Conservation (phyloP, 352 stramenopile species). For the Phytophthora hybrid region DNA sequence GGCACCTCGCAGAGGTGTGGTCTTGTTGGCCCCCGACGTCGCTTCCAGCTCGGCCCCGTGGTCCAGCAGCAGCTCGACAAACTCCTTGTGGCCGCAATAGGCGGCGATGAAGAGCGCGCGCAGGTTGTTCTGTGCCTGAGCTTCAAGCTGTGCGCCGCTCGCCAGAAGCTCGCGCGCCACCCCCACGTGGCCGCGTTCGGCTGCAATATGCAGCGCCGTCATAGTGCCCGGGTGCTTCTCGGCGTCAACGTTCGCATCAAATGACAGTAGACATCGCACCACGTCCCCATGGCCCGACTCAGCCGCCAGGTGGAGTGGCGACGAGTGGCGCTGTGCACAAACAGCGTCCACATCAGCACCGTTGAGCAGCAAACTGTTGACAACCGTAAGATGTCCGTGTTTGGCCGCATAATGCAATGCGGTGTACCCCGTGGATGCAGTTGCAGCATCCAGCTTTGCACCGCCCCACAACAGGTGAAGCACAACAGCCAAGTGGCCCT, state of each 20-base stretch:
- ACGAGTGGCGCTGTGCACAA: slow-evolving; percentile 42
- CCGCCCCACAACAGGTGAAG: slow-evolving; percentile 60
- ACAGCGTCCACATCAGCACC: slow-evolving; percentile 59
- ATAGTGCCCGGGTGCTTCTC: slow-evolving; percentile 54
- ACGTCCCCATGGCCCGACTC: slow-evolving; percentile 62
- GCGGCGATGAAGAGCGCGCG: slow-evolving; percentile 58
- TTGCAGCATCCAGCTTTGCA: slow-evolving; percentile 52
- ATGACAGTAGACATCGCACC: slow-evolving; percentile 59
- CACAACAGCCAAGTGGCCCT: slow-evolving; percentile 57
- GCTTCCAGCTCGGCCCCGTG: slow-evolving; percentile 54
- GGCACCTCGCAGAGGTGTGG: slow-evolving; percentile 57
- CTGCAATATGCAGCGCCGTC: slow-evolving; percentile 65
- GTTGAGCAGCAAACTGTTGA: slow-evolving; percentile 64
- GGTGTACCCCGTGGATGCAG: slow-evolving; percentile 52
- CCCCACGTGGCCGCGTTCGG: slow-evolving; percentile 51
- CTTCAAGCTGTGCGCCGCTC: slow-evolving; percentile 56
- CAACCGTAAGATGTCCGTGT: slow-evolving; percentile 62
- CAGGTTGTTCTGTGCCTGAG: slow-evolving; percentile 49
- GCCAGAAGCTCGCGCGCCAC: slow-evolving; percentile 53
- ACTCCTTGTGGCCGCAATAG: slow-evolving; percentile 58
- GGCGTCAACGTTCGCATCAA: slow-evolving; percentile 57
- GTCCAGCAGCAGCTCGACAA: slow-evolving; percentile 52
- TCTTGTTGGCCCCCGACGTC: slow-evolving; percentile 50
- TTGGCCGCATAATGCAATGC: slow-evolving; percentile 61
- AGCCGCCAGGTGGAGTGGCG: slow-evolving; percentile 57